A percentile compares a stretch with the other conserved stretches of the same genome.
Evolutionary conservation across 805 yeast genomes (phyloP).

Genomic region (Cyberlindnera xylosilytica): DNA sequence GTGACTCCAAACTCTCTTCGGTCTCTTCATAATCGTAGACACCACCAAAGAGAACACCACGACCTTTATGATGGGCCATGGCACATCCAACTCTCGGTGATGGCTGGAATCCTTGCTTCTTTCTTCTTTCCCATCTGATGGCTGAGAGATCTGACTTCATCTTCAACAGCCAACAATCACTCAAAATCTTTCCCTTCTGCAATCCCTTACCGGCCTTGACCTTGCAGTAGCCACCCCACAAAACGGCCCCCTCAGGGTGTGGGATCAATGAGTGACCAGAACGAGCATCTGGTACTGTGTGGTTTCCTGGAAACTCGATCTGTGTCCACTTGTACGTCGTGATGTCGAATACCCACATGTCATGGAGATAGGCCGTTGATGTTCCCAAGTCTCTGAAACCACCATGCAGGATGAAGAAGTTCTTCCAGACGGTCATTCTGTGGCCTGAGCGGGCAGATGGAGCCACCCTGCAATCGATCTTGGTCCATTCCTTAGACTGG

Average conservation of each 20-base stretch:
- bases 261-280: slow-evolving; percentile 91
- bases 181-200: slow-evolving; percentile 85
- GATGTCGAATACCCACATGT: slow-evolving; percentile 90
- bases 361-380: slow-evolving; percentile 78
- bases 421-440: slow-evolving; percentile 88
- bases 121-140: slow-evolving; percentile 84
- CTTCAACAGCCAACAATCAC: slow-evolving; percentile 82
- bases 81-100: slow-evolving; percentile 94
- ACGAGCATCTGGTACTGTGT: slow-evolving; percentile 82
- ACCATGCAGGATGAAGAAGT: slow-evolving; percentile 79
- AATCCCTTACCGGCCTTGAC: slow-evolving; percentile 85
- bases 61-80: slow-evolving; percentile 81
- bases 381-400: slow-evolving; percentile 91
- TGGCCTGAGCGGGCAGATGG: slow-evolving; percentile 93
- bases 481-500: slow-evolving; percentile 83
- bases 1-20: slow-evolving; percentile 84
- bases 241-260: slow-evolving; percentile 71
- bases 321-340: slow-evolving; percentile 89
- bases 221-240: slow-evolving; percentile 94
- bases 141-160: slow-evolving; percentile 78
- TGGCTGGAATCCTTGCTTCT: slow-evolving; percentile 87
- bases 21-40: slow-evolving; percentile 94
- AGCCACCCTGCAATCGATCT: slow-evolving; percentile 68
- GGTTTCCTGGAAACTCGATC: slow-evolving; percentile 79
- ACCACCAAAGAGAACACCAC: slow-evolving; percentile 94